Conservation (phyloP, 129 eudicot genomes). For the Tagetes patula region DNA sequence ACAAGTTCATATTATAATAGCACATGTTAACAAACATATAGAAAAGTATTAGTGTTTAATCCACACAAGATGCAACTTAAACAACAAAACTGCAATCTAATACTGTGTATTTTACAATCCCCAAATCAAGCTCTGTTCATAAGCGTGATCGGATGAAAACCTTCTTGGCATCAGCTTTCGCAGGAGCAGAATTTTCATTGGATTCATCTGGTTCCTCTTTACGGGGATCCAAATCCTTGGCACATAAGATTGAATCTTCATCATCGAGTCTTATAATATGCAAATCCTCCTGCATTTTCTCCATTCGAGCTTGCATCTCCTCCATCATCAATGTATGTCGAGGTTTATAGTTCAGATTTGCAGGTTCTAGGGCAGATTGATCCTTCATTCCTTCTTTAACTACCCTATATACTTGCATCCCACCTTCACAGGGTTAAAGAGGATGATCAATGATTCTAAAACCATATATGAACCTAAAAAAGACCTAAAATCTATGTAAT, state of each 20-base stretch:
- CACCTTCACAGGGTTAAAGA: slow-evolving; percentile 45
- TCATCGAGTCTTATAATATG: slow-evolving; percentile 42
- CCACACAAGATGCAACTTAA: slow-evolving; percentile 30
- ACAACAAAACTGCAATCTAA: slow-evolving; percentile 34
- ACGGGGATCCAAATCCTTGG: slow-evolving; percentile 41
- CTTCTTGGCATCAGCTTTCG: slow-evolving; percentile 39
- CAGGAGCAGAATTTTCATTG: slow-evolving; percentile 32
- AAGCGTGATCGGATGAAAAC: slow-evolving; percentile 75
- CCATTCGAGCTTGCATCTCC: slow-evolving; percentile 77
- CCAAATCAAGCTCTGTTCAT: slow-evolving; percentile 25
- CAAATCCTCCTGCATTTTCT: slow-evolving; percentile 64
- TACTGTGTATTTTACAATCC: slow-evolving; percentile 26
- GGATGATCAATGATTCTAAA: slow-evolving; percentile 3
- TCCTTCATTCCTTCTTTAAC: slow-evolving; percentile 62
- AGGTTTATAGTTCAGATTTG: slow-evolving; percentile 38
- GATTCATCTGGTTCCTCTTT: slow-evolving; percentile 54
- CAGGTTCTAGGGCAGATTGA: slow-evolving; percentile 28
- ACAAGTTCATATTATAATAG: background rate
- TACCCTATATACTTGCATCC: slow-evolving; percentile 50
- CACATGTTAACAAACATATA: slow-evolving; percentile 18
- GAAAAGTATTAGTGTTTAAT: slow-evolving; percentile 12
- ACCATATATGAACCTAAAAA: background rate
- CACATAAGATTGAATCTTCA: slow-evolving; percentile 37
- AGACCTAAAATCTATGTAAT: too few species aligned
- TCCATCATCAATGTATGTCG: slow-evolving; percentile 45